Conservation (phyloP, 2,329 filamentous ascomycete genomes). For the Ophiosphaerella korrae region DNA sequence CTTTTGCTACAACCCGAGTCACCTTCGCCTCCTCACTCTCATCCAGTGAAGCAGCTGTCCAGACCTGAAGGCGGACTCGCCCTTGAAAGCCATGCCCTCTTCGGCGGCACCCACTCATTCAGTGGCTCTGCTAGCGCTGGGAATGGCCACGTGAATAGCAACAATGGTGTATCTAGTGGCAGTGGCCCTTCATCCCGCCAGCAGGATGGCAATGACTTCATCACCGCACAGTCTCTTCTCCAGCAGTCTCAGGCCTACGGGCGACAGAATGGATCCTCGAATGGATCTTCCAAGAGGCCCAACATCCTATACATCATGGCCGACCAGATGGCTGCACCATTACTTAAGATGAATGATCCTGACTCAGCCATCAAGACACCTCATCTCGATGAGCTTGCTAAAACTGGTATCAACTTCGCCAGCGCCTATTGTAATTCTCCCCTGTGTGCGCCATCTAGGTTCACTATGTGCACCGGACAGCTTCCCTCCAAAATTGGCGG, state of each 20-base stretch:
- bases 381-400: constrained; percentile 81
- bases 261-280: constrained; percentile 13
- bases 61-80: constrained; percentile 22
- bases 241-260: constrained; percentile 32
- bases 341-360: constrained; percentile 89
- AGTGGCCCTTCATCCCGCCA: constrained; percentile 18
- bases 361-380: constrained; percentile 90
- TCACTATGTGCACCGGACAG: constrained; percentile 92
- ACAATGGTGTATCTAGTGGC: constrained; percentile 14
- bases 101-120: constrained; percentile 20
- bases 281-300: constrained; percentile 54
- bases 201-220: constrained; percentile 23
- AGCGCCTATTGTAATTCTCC: constrained; percentile 94
- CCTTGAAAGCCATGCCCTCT: constrained; percentile 30
- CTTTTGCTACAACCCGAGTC: constrained; percentile 34
- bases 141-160: constrained; percentile 19
- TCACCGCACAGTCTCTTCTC: constrained; percentile 35
- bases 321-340: constrained; percentile 88
- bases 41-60: constrained; percentile 21
- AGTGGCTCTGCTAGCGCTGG: constrained; percentile 13
- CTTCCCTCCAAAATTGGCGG: constrained; percentile 89
- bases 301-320: constrained; percentile 96
- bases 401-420: constrained; percentile 85
- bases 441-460: constrained; percentile 88
- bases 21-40: constrained; percentile 17